These are phyloP conservation scores for Fibroporia radiculosa DNA, from an alignment of 768 basidiomycete species.

Conservation along the genomic window DNA sequence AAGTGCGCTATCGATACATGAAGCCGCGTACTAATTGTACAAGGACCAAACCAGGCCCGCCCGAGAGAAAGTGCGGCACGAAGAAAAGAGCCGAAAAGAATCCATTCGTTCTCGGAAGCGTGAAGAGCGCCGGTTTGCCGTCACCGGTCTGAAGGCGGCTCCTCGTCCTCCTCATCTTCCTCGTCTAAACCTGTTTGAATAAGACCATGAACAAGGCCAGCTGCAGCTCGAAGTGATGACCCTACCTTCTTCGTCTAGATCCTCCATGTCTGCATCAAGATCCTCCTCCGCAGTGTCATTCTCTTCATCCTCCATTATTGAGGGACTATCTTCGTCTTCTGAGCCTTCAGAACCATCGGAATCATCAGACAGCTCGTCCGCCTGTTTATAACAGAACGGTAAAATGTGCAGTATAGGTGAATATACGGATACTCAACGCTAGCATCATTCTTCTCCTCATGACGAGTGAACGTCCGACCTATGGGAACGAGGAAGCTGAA, in stretches of 20 bases:
- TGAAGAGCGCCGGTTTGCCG: too few relatives aligned
- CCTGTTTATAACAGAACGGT: too few relatives aligned
- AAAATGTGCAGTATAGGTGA: neutral
- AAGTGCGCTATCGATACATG: too few relatives aligned
- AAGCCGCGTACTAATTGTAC: too few relatives aligned
- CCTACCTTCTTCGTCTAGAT: constrained; percentile 31
- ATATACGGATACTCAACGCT: constrained; percentile 12
- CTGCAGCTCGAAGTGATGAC: constrained; percentile 30
- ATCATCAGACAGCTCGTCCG: constrained; percentile 24
- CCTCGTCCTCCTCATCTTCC: constrained; percentile 2
- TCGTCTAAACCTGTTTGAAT: constrained; percentile 4
- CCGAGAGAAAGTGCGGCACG: too few relatives aligned
- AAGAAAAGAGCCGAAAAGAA: too few relatives aligned
- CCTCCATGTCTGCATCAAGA: constrained; percentile 60
- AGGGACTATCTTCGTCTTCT: constrained; percentile 31
- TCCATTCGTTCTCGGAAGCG: too few relatives aligned
- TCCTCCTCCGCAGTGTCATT: constrained; percentile 32
- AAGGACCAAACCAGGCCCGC: too few relatives aligned
- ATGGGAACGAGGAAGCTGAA: constrained; percentile 64
- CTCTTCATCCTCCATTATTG: constrained; percentile 28
- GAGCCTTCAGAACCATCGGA: constrained; percentile 31
- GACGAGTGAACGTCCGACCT: constrained; percentile 62
- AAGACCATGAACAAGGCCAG: constrained; percentile 38
- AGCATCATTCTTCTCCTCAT: constrained; percentile 84
- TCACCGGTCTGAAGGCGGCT: neutral